phyloP scores from a whole-genome alignment of 2,329 filamentous ascomycete species.

The Colletotrichum incanum region DNA sequence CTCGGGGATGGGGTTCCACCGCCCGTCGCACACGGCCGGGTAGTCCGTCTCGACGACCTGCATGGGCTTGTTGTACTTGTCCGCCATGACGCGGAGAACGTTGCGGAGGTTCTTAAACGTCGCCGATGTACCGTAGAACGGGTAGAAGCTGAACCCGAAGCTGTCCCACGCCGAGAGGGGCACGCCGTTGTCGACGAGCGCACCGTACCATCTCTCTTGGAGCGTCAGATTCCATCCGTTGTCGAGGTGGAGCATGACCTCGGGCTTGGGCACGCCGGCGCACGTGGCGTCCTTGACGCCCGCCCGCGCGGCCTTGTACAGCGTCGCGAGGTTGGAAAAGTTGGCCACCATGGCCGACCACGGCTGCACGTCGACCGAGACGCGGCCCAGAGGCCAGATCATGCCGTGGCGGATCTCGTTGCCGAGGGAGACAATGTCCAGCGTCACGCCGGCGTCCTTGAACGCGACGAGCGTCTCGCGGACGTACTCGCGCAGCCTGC shows the following conservation, averaged over 20 bases:
- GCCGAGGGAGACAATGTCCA: constrained; percentile 56
- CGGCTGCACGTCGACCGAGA: constrained; percentile 53
- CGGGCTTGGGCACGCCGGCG: constrained; percentile 43
- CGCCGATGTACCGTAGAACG: constrained; percentile 39
- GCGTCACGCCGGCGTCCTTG: constrained; percentile 53
- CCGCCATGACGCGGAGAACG: constrained; percentile 22
- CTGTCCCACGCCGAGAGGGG: constrained; percentile 37
- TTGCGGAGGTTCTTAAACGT: constrained; percentile 36
- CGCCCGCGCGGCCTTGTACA: constrained; percentile 48
- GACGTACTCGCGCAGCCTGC: constrained; percentile 53
- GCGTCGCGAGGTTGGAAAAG: constrained; percentile 50
- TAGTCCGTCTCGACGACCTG: constrained; percentile 42
- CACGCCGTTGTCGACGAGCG: constrained; percentile 37
- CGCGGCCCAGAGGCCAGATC: constrained; percentile 52
- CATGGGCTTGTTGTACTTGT: constrained; percentile 37
- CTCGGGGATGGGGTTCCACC: constrained; percentile 36
- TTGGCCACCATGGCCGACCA: constrained; percentile 50
- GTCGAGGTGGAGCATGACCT: constrained; percentile 41
- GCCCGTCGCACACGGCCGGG: constrained; percentile 37
- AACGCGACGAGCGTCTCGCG: constrained; percentile 56
- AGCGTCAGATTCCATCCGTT: constrained; percentile 42
- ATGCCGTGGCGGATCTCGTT: constrained; percentile 55
- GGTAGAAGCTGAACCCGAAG: constrained; percentile 39
- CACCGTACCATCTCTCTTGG: constrained; percentile 38
- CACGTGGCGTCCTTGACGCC: constrained; percentile 36